Percentiles rank a stretch among this genome's conserved stretches.
Evolutionary conservation across 2,329 filamentous ascomycete genomes (phyloP).

Genomic region (Chaetomiaceae sp.): DNA sequence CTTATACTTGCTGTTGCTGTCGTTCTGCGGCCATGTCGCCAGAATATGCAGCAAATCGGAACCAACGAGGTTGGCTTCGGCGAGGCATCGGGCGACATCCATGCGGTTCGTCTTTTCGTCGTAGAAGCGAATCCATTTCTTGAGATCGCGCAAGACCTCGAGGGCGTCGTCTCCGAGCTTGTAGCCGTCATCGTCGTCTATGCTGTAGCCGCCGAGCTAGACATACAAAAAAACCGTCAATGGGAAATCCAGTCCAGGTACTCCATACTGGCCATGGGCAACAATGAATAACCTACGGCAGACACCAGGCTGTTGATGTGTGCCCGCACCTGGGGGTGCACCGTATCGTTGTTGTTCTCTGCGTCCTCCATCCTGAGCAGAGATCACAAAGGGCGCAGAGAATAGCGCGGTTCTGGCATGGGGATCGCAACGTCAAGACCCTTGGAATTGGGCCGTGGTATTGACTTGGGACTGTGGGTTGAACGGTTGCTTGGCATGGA

Average conservation of each 20-base stretch:
- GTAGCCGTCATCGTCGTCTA: constrained; percentile 80
- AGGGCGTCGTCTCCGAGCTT: constrained; percentile 89
- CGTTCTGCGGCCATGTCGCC: constrained; percentile 71
- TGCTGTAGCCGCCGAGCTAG: constrained; percentile 79
- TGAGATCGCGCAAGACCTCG: constrained; percentile 86
- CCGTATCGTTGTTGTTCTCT: constrained; percentile 54
- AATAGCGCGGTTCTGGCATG: constrained; percentile 12
- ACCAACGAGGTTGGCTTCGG: constrained; percentile 86
- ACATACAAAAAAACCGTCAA: constrained; percentile 22
- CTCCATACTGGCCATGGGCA: too few relatives aligned
- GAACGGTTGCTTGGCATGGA: constrained; percentile 1
- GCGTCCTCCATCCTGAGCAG: constrained; percentile 48
- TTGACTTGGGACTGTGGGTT: not conserved
- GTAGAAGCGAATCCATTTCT: constrained; percentile 91
- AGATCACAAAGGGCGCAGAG: not conserved
- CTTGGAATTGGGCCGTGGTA: not conserved
- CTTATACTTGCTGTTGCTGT: constrained; percentile 68
- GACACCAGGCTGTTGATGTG: constrained; percentile 92
- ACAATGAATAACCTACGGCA: constrained; percentile 62
- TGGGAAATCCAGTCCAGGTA: not conserved
- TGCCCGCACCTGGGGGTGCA: constrained; percentile 88
- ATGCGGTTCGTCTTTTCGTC: constrained; percentile 90
- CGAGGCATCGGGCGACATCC: constrained; percentile 89
- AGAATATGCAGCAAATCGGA: constrained; percentile 89
- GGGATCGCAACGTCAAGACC: not conserved